These are phyloP conservation scores for Schoenoplectus tabernaemontani DNA, from an alignment of 202 grass and related monocot species.

Conservation along the genomic window DNA sequence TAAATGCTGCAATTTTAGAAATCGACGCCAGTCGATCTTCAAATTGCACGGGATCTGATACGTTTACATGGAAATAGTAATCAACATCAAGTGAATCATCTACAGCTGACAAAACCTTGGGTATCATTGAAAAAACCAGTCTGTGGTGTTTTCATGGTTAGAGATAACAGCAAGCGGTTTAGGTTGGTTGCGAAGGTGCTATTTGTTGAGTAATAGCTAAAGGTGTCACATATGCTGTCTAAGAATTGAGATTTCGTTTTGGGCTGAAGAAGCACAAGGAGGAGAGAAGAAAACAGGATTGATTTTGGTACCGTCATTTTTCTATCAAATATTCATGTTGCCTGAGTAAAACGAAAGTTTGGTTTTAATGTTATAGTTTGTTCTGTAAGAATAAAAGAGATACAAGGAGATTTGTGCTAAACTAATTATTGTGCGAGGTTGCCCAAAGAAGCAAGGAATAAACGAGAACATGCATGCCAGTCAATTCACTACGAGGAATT, in stretches of 20 bases:
- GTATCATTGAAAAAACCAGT: not conserved
- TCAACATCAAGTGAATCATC: not conserved
- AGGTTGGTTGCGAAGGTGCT: not conserved
- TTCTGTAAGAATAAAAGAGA: not conserved
- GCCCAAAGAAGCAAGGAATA: not conserved
- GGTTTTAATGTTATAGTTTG: not conserved
- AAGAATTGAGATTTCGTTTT: not conserved
- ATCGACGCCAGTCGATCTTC: not conserved
- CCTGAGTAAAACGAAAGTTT: not conserved
- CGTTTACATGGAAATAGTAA: not conserved
- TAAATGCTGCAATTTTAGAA: slow-evolving; percentile 5
- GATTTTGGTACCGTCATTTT: not conserved
- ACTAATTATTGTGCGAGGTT: not conserved
- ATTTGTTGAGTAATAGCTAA: not conserved
- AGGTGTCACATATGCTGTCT: not conserved
- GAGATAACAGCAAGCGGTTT: not conserved
- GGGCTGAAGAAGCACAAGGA: not conserved
- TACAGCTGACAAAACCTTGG: slow-evolving; percentile 6
- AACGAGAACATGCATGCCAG: too few species aligned
- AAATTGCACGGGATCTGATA: not conserved
- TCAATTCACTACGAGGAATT: too few species aligned
- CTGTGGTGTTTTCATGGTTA: not conserved
- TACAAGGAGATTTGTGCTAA: not conserved
- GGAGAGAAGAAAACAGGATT: slow-evolving; percentile 1
- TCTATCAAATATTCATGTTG: not conserved